A percentile compares a stretch with the other conserved stretches of the same genome.
Conservation (phyloP, 306 rosid genomes). For the Cicer yamashitae region DNA sequence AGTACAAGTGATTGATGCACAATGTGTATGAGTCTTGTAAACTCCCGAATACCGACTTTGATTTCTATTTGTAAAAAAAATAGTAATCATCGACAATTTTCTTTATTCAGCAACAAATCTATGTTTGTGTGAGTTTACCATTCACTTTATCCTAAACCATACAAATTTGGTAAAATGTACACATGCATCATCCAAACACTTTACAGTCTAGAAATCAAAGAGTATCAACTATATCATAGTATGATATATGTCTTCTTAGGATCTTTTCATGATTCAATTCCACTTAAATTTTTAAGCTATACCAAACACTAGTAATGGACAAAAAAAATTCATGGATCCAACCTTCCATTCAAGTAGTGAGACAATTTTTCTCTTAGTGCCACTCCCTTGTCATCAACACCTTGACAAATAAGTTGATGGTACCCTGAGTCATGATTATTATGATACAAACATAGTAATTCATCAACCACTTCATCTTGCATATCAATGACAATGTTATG, state of each 20-base stretch:
- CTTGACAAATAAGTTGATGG: slow-evolving; percentile 70
- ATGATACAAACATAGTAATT: slow-evolving; percentile 52
- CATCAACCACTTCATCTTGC: slow-evolving; percentile 65
- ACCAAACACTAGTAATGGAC: slow-evolving; percentile 32
- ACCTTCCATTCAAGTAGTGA: slow-evolving; percentile 59
- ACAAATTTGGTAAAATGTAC: slow-evolving; percentile 37
- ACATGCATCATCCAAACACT: slow-evolving; percentile 36
- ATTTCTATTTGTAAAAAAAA: too few species aligned
- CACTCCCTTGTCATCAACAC: slow-evolving; percentile 63
- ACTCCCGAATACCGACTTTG: too few species aligned
- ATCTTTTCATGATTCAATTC: slow-evolving; percentile 19
- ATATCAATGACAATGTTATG: slow-evolving; percentile 84
- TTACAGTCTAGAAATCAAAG: slow-evolving; percentile 42
- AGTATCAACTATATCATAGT: slow-evolving; percentile 21
- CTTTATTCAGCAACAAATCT: slow-evolving; percentile 23
- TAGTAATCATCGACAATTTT: background rate
- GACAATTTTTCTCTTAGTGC: slow-evolving; percentile 69
- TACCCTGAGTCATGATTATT: slow-evolving; percentile 73
- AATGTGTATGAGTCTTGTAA: too few species aligned
- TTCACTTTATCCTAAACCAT: slow-evolving; percentile 17
- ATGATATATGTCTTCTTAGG: slow-evolving; percentile 11
- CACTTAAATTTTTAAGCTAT: slow-evolving; percentile 40
- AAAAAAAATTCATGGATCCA: slow-evolving; percentile 48
- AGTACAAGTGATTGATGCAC: too few species aligned
- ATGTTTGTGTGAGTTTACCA: slow-evolving; percentile 17